Conservation (phyloP, 768 basidiomycete species). For the Clitopilus hobsonii region DNA sequence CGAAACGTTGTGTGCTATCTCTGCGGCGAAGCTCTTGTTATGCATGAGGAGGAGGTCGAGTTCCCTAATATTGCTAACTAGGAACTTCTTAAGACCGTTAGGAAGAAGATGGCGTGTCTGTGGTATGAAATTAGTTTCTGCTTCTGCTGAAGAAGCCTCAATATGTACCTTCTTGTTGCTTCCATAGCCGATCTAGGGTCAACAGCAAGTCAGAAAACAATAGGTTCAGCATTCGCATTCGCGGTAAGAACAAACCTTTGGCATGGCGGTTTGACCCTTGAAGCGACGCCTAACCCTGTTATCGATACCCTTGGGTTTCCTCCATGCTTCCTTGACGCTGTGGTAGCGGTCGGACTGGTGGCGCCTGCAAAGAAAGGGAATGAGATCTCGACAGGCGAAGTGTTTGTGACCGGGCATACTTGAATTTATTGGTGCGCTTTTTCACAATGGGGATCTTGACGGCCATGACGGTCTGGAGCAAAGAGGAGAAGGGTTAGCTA, state of each 20-base stretch:
- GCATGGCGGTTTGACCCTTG: slow-evolving; percentile 96
- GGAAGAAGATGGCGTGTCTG: slow-evolving; percentile 94
- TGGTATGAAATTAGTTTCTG: slow-evolving; percentile 28
- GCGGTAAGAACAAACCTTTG: slow-evolving; percentile 62
- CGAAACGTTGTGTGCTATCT: slow-evolving; percentile 95
- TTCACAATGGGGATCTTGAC: slow-evolving; percentile 71
- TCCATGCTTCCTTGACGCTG: slow-evolving; percentile 96
- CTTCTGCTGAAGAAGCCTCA: not conserved
- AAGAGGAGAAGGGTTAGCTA: slow-evolving; percentile 4
- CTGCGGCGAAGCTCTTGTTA: slow-evolving; percentile 93
- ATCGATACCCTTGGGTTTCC: slow-evolving; percentile 99
- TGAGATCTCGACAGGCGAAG: slow-evolving; percentile 4
- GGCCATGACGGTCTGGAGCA: slow-evolving; percentile 39
- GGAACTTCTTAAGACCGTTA: slow-evolving; percentile 92
- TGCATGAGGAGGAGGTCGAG: slow-evolving; percentile 96
- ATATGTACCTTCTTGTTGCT: slow-evolving; percentile 74
- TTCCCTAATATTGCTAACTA: slow-evolving; percentile 91
- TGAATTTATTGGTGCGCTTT: slow-evolving; percentile 97
- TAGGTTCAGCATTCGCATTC: not conserved
- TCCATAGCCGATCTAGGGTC: slow-evolving; percentile 89
- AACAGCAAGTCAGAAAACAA: no score
- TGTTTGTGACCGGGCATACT: slow-evolving; percentile 45
- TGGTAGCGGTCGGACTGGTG: slow-evolving; percentile 99
- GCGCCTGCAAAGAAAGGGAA: slow-evolving; percentile 51
- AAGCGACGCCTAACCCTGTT: slow-evolving; percentile 94